phyloP scores from a whole-genome alignment of 768 basidiomycete species.

The Termitomyces titanicus region DNA sequence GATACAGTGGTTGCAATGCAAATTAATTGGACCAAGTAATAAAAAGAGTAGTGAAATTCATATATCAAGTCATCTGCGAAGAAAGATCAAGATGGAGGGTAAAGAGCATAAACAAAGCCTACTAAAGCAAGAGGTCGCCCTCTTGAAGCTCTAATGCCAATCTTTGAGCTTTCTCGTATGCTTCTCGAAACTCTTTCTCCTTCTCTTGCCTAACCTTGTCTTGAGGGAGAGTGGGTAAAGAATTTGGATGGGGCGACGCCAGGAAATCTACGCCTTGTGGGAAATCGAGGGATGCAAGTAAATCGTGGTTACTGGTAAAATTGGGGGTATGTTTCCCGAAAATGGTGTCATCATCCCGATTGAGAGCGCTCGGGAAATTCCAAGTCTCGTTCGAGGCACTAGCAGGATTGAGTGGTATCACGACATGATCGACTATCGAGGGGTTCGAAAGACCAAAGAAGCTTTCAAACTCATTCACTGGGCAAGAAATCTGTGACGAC shows the following conservation, averaged over 20 bases:
- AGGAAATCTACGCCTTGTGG: neutral
- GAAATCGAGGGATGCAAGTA: neutral
- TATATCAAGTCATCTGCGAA: neutral
- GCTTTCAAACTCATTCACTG: neutral
- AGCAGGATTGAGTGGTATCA: neutral
- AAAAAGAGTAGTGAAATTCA: neutral
- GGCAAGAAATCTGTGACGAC: neutral
- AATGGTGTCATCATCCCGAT: neutral
- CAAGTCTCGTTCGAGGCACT: neutral
- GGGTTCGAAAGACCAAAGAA: neutral
- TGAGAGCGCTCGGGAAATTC: neutral
- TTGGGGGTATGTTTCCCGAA: neutral
- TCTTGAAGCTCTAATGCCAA: constrained; percentile 25
- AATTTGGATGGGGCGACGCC: neutral
- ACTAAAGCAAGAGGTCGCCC: constrained; percentile 15
- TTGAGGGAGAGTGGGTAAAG: neutral
- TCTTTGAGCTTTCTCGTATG: constrained; percentile 30
- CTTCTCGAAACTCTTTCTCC: constrained; percentile 24
- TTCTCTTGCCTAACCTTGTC: constrained; percentile 23
- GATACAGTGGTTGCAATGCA: constrained; percentile 11
- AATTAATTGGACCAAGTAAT: neutral
- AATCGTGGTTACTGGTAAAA: neutral
- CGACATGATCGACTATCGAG: neutral
- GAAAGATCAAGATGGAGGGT: neutral
- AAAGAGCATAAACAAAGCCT: neutral